A percentile compares a stretch with the other conserved stretches of the same genome.
Evolutionary conservation across 495 filamentous ascomycete species (phyloP).

Genomic region (Oidiodendron maius): DNA sequence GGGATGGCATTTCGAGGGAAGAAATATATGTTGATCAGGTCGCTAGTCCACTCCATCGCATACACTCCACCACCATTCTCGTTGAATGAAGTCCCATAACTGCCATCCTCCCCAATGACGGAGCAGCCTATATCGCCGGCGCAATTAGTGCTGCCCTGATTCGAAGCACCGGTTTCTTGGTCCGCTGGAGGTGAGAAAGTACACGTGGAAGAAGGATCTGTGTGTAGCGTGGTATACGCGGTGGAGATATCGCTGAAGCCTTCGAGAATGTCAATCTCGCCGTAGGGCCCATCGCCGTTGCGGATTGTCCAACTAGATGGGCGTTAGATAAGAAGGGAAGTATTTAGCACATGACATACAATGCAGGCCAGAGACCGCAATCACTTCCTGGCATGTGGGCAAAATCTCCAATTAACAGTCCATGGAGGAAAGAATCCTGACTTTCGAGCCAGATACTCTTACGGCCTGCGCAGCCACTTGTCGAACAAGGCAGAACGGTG

Average conservation of each 20-base stretch:
- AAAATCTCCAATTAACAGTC: conserved; percentile 67
- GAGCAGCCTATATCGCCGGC: conserved; percentile 45
- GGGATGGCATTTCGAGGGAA: conserved; percentile 32
- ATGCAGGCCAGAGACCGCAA: conserved; percentile 53
- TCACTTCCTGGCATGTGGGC: conserved; percentile 63
- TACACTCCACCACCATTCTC: conserved; percentile 66
- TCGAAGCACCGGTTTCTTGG: conserved; percentile 36
- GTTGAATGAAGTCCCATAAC: conserved; percentile 72
- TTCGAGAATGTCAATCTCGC: conserved; percentile 90
- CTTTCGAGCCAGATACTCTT: conserved; percentile 61
- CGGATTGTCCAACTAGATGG: conserved; percentile 7
- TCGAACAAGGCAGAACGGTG: conserved; percentile 27
- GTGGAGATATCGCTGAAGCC: conserved; percentile 61
- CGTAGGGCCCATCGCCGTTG: conserved; percentile 53
- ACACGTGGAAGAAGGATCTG: conserved; percentile 46
- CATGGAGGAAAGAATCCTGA: conserved; percentile 58
- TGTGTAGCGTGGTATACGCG: conserved; percentile 72
- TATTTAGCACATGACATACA: neutral
- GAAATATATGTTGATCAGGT: conserved; percentile 52
- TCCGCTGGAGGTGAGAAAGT: conserved; percentile 38
- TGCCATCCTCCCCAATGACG: conserved; percentile 33
- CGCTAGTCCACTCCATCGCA: conserved; percentile 65
- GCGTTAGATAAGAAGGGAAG: neutral
- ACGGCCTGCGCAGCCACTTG: conserved; percentile 53
- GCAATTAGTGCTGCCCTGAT: conserved; percentile 46